Conservation (phyloP, 2,329 filamentous ascomycete genomes). For the Penicillium sp. region DNA sequence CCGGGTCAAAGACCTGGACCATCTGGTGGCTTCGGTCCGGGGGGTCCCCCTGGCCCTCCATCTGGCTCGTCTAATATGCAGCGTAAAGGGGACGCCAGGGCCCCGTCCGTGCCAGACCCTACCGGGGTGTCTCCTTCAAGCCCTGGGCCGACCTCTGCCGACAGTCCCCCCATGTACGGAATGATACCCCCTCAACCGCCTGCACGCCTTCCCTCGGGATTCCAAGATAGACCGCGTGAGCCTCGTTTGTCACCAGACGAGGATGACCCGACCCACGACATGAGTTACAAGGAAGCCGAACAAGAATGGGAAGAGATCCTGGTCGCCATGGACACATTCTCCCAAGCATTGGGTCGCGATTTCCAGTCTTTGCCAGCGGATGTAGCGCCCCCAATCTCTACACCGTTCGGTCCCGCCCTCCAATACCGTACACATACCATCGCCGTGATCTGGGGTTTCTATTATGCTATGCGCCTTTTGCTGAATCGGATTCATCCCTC, state of each 20-base stretch:
- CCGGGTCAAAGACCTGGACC: constrained; percentile 11
- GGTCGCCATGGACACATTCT: constrained; percentile 43
- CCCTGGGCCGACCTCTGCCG: constrained; percentile 8
- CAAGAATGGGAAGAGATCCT: constrained; percentile 66
- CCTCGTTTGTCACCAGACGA: constrained; percentile 18
- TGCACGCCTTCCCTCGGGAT: constrained; percentile 50
- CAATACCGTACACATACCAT: constrained; percentile 86
- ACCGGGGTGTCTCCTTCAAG: neutral
- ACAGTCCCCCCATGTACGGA: constrained; percentile 46
- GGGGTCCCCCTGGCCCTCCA: constrained; percentile 10
- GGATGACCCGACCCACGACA: constrained; percentile 60
- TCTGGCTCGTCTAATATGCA: constrained; percentile 12
- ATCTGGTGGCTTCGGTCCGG: constrained; percentile 9
- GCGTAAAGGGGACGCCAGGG: constrained; percentile 6
- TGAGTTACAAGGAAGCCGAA: constrained; percentile 66
- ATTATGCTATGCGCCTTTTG: constrained; percentile 79
- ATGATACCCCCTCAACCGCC: constrained; percentile 47
- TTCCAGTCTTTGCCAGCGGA: constrained; percentile 75
- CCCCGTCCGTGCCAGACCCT: neutral
- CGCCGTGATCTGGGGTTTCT: constrained; percentile 81
- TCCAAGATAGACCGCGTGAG: constrained; percentile 45
- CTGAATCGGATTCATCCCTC: constrained; percentile 78
- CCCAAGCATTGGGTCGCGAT: constrained; percentile 64
- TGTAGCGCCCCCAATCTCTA: constrained; percentile 56
- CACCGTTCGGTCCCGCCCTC: constrained; percentile 78